A percentile compares a stretch with the other conserved stretches of the same genome.
phyloP scores from a whole-genome alignment of 148 eudicot genomes.

The Salicornia ramosissima region DNA sequence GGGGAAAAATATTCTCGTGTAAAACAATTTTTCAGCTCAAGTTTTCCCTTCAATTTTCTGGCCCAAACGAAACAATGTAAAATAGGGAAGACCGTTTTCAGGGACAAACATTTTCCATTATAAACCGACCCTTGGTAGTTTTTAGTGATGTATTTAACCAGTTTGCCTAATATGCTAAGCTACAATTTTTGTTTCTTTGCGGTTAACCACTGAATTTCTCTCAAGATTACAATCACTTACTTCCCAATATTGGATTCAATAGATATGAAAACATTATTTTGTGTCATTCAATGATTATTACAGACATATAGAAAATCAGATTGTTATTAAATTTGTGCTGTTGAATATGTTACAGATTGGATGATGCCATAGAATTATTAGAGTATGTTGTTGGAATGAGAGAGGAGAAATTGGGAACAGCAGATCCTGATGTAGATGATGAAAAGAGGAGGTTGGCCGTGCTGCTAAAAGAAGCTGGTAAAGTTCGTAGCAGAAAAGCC shows the following conservation, averaged over 20 bases:
- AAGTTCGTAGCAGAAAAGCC: slow-evolving; percentile 62
- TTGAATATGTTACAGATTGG: slow-evolving; percentile 48
- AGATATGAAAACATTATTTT: background rate
- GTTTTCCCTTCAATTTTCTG: too few species aligned
- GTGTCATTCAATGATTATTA: background rate
- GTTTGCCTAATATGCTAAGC: background rate
- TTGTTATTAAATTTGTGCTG: background rate
- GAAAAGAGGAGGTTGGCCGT: slow-evolving; percentile 87
- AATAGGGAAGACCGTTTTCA: too few species aligned
- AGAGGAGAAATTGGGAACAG: slow-evolving; percentile 98
- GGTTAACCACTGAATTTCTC: background rate
- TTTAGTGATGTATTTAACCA: background rate
- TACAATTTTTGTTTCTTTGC: background rate
- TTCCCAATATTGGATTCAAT: background rate
- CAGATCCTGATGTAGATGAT: slow-evolving; percentile 88
- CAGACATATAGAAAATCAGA: background rate
- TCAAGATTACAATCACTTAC: too few species aligned
- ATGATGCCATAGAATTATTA: slow-evolving; percentile 80
- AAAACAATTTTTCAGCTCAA: too few species aligned
- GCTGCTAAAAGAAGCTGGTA: slow-evolving; percentile 79
- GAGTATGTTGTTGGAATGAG: slow-evolving; percentile 86
- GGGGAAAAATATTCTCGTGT: too few species aligned
- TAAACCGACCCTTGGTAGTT: too few species aligned
- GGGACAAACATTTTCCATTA: too few species aligned
- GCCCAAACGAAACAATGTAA: too few species aligned